Evolutionary conservation across 305 asterid species (phyloP).

Genomic region (Ilex paraguariensis): DNA sequence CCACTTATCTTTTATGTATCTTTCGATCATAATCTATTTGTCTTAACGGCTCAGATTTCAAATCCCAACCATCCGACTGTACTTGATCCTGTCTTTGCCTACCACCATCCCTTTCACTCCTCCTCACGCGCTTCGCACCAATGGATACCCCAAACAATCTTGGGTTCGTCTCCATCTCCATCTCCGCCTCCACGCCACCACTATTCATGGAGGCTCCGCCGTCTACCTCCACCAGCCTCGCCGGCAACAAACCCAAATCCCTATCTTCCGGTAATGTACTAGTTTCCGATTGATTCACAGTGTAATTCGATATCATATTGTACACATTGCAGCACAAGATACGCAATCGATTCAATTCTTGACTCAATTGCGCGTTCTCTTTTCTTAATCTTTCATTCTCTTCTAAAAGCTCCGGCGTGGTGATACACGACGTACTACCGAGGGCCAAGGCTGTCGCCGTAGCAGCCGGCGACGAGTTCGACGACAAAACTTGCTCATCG

Average conservation of each 20-base stretch:
- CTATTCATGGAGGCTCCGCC: conserved; percentile 2
- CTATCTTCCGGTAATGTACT: conserved; percentile 25
- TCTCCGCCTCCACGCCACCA: conserved; percentile 10
- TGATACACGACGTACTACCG: conserved; percentile 19
- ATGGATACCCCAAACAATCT: conserved; percentile 66
- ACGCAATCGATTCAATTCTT: conserved; percentile 41
- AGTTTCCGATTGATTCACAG: conserved; percentile 25
- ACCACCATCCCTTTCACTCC: conserved; percentile 11
- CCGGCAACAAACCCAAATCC: conserved; percentile 22
- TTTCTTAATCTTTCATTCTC: conserved; percentile 64
- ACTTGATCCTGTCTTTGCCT: conserved; percentile 18
- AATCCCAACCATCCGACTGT: neutral
- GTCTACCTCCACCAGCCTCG: neutral
- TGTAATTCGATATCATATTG: conserved; percentile 50
- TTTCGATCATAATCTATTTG: no score
- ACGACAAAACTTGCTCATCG: conserved; percentile 76
- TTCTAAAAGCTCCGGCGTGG: conserved; percentile 44
- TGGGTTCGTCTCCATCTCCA: conserved; percentile 32
- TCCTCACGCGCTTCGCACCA: conserved; percentile 50
- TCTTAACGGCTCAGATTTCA: no score
- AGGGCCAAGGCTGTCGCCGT: conserved; percentile 14
- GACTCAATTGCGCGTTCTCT: conserved; percentile 54
- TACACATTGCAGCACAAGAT: conserved; percentile 48
- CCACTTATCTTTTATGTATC: no score
- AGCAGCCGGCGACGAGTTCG: conserved; percentile 60